Base-by-base conservation (phyloP, 306 rosid genomes). In the Citrullus amarus region DNA sequence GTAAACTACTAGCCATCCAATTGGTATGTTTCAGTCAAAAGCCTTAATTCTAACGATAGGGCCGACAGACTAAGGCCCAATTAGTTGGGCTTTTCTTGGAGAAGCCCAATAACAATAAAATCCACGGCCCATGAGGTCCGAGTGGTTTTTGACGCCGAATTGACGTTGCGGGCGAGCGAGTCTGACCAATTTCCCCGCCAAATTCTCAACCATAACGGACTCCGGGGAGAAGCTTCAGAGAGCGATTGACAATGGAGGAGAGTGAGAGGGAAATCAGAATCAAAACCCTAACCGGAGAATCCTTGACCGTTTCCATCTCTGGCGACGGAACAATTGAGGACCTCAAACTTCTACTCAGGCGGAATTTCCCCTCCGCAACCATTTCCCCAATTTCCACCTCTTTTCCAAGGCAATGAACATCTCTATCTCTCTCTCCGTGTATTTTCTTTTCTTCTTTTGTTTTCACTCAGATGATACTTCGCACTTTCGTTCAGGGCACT, bases 371-470 rank as follows among this genome's bases (percentile, higher is more conserved):
- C 53, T 86, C 91, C 28, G 93, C 91, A 84, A 74, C 86, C 43
- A 63, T 34, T 58, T 85, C 86, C 83, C 92, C 83, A 85, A 85
- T 86, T 95, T 95, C 72, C 97, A 95, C 84, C 91, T 89, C n/a
- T 95, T 91, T 56, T 87, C 82, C 82, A 88, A 88, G 98, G 97
- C 56, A 86, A 77, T 0, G 61, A 65, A 13, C 57, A 51, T 30
- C 75, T 28, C n/a, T 32, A 44, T n/a, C 39, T 39, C n/a, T 7
- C 13, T 61, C n/a, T 58, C 7, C n/a, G 0, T 50, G 2, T 1
- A 13, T 14, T 2, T 77, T 15, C 14, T 59, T 57, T 43, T 38
- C 25, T 59, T 6, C 8, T 39, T 41, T 38, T 56, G 53, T 36
- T 6, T 46, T 62, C 17, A 6, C 11, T 9, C 46, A 34, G 34